These are phyloP conservation scores for Echium plantagineum DNA, from an alignment of 257 asterid genomes.

Conservation along the genomic window DNA sequence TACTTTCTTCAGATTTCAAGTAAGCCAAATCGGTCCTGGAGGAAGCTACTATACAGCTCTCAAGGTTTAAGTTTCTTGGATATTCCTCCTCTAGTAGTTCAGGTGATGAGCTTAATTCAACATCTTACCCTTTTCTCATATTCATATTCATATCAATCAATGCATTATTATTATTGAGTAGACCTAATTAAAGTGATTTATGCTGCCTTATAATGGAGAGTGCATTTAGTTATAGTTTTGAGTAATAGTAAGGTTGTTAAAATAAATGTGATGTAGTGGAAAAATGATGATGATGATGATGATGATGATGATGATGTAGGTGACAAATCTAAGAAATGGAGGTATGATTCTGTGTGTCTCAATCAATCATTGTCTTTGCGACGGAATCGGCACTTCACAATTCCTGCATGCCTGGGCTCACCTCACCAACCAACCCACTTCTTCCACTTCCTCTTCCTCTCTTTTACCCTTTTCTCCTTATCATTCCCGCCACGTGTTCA, in stretches of 20 bases:
- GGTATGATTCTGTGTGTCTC: slow-evolving; percentile 69
- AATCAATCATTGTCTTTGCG: slow-evolving; percentile 67
- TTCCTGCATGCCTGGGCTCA: slow-evolving; percentile 87
- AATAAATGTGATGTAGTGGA: too few relatives aligned
- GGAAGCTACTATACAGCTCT: slow-evolving; percentile 49
- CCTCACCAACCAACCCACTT: slow-evolving; percentile 21
- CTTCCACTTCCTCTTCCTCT: too few relatives aligned
- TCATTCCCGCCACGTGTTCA: slow-evolving; percentile 59
- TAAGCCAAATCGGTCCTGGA: slow-evolving; percentile 50
- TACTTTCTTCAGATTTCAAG: slow-evolving; percentile 31
- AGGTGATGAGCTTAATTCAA: too few relatives aligned
- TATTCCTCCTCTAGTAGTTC: slow-evolving; percentile 72
- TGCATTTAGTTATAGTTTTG: too few relatives aligned
- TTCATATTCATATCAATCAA: too few relatives aligned
- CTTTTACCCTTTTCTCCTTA: slow-evolving; percentile 27
- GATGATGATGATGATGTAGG: too few relatives aligned
- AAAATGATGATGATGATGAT: too few relatives aligned
- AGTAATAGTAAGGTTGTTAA: too few relatives aligned
- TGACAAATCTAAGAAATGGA: slow-evolving; percentile 59
- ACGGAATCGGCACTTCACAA: slow-evolving; percentile 73
- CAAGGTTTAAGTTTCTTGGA: slow-evolving; percentile 50
- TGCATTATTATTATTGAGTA: too few relatives aligned
- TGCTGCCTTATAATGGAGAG: too few relatives aligned
- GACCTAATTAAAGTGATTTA: too few relatives aligned
- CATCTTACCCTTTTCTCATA: too few relatives aligned